Evolutionary conservation across 2,329 filamentous ascomycete species (phyloP), one percentile per base, ranked within the genome.

Genomic region (Endocalyx cinctus): DNA sequence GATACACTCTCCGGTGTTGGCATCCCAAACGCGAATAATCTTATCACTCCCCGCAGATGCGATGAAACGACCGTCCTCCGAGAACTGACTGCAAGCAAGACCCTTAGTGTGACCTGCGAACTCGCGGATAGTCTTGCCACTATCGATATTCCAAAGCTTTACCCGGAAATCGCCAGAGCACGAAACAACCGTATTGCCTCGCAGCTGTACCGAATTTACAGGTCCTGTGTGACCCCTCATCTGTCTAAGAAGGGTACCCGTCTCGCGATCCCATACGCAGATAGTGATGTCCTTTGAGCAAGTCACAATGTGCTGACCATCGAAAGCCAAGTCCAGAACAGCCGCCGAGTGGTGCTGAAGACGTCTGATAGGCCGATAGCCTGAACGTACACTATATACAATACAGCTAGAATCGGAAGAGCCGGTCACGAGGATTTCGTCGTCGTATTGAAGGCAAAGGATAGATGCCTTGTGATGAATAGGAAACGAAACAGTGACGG

Each of bases 211-310:
- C 2, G 92, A 89, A 55, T 98, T 98, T 47, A 98, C 92, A 2
- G 92, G 92, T 0, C 92, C 92, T 3, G 79, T 73, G 60, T 98
- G 92, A 6, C 90, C 92, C 22, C 77, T 75, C 30, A 98, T 74
- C 51, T 86, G 84, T 51, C 85, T 86, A 29, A 94, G 62, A 29
- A 94, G 70, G 8, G 67, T 65, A 22, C 87, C 86, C 0, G 86
- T 92, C 35, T 76, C 66, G 28, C 92, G 85, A 53, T 95, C 86
- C 90, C 90, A 97, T 16, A 98, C 81, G 54, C 89, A 94, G 55
- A 98, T 94, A 42, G 77, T 89, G 25, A 83, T 80, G 62, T 98
- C 92, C 63, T 98, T 98, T 57, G 87, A 95, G 69, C 92, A 98
- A 5, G 90, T 96, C 31, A 97, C 84, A 51, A 98, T 96, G 62